Evolutionary conservation across 768 basidiomycete genomes (phyloP), one percentile per base, ranked within the genome.

Genomic region (Leucosporidium yakuticum): DNA sequence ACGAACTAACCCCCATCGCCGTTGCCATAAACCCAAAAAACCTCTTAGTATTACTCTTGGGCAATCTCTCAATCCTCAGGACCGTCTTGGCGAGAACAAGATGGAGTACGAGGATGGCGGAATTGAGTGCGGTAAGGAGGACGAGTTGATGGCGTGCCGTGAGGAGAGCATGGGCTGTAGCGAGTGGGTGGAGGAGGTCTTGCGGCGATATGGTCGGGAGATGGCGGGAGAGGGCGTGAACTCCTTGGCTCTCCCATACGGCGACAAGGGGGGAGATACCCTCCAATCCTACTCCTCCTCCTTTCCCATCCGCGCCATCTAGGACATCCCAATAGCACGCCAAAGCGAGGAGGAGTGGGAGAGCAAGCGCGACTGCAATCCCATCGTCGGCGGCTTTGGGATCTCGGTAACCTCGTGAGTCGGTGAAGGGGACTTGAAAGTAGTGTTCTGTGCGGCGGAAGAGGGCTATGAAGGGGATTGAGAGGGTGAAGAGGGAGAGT

Each of bases 371-470:
- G 1, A 58, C 63, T 0, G 73, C 71, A 48, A 75, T 68, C 27
- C 76, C 76, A 34, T 76, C 76, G 65, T 76, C 76, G 0, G 74
- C 74, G 0, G 47, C 51, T 4, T 47, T 36, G 17, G 71, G 59
- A 47, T 60, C 57, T 31, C 76, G 64, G 62, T 74, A 76, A 0
- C 76, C 76, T 6, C 76, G 73, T 25, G 69, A 71, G 67, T 76
- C 76, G 63, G 76, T 76, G 56, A 76, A 76, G 23, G 76, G 76
- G 23, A 74, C 71, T 55, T 70, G 63, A 65, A 73, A 73, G 68
- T 69, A 69, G 27, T 60, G 25, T 0, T 32, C 53, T 2, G 63
- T 53, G 9, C 66, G 65, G 1, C 72, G 73, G 32, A 69, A 67
- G 44, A 74, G 67, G 14, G 69, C 50, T 57, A 74, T 63, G 69